A percentile compares a stretch with the other conserved stretches of the same genome.
Evolutionary conservation across 495 filamentous ascomycete genomes (phyloP).

Genomic region (Chaetomium fimeti): DNA sequence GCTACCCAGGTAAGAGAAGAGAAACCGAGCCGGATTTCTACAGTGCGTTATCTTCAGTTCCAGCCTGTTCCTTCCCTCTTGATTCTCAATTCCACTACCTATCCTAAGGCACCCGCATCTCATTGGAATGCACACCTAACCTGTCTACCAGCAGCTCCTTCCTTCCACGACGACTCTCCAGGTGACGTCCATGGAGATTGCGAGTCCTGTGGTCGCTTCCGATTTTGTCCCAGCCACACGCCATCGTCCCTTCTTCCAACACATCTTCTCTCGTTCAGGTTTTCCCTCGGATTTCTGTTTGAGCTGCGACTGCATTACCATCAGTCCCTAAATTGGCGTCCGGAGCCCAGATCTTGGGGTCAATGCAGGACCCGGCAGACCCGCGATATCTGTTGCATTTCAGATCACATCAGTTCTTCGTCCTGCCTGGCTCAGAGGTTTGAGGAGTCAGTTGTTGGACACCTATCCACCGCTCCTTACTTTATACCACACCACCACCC

Average conservation of each 20-base stretch:
- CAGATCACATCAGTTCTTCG: background rate
- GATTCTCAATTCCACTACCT: background rate
- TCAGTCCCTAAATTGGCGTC: background rate
- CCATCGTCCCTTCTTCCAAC: conserved; percentile 20
- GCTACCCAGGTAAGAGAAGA: background rate
- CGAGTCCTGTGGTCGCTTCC: background rate
- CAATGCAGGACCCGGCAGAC: background rate
- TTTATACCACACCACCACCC: background rate
- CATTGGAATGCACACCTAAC: background rate
- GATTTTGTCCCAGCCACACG: background rate
- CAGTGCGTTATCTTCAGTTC: background rate
- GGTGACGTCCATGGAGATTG: background rate
- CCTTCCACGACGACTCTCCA: background rate
- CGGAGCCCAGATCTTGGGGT: background rate
- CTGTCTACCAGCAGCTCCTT: background rate
- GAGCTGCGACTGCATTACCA: conserved; percentile 13
- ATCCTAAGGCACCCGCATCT: conserved; percentile 11
- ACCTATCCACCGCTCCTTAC: background rate
- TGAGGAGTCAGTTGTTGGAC: background rate
- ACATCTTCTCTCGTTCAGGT: background rate
- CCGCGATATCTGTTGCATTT: background rate
- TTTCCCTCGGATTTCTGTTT: background rate
- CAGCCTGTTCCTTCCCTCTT: conserved; percentile 10
- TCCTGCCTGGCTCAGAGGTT: background rate
- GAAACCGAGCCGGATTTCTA: background rate